A percentile compares a stretch with the other conserved stretches of the same genome.
Evolutionary conservation across 164 flowering plant species (phyloP).

Genomic region (Paratinospora sagittata): DNA sequence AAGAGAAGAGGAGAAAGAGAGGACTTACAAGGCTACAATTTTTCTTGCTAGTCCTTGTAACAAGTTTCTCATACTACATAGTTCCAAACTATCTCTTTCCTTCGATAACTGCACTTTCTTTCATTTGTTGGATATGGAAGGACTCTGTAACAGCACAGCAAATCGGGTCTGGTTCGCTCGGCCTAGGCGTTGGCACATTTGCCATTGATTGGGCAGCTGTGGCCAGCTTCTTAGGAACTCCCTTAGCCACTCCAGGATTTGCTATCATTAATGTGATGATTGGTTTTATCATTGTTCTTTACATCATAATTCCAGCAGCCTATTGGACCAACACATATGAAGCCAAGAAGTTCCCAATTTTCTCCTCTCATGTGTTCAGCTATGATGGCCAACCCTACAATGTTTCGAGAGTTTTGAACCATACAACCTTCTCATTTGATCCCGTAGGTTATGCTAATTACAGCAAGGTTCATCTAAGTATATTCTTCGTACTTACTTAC

Average conservation of each 20-base stretch:
- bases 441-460: constrained; percentile 33
- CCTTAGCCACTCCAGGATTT: constrained; percentile 48
- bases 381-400: constrained; percentile 35
- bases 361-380: constrained; percentile 38
- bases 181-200: constrained; percentile 52
- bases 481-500: constrained; percentile 32
- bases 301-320: constrained; percentile 38
- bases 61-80: constrained; percentile 52
- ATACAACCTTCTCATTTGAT: constrained; percentile 25
- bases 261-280: constrained; percentile 43
- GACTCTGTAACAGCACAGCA: constrained; percentile 54
- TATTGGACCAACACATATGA: constrained; percentile 49
- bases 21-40: constrained; percentile 49
- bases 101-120: constrained; percentile 30
- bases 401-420: constrained; percentile 26
- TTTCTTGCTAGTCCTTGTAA: constrained; percentile 36
- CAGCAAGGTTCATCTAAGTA: constrained; percentile 44
- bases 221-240: constrained; percentile 45
- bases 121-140: constrained; percentile 47
- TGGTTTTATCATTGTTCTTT: constrained; percentile 46
- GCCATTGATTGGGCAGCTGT: constrained; percentile 49
- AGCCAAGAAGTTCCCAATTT: constrained; percentile 51
- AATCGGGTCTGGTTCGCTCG: constrained; percentile 50
- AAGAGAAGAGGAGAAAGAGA: constrained; percentile 39
- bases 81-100: constrained; percentile 50